Base-by-base conservation (phyloP, 768 basidiomycete genomes). In the Amanita inopinata region DNA sequence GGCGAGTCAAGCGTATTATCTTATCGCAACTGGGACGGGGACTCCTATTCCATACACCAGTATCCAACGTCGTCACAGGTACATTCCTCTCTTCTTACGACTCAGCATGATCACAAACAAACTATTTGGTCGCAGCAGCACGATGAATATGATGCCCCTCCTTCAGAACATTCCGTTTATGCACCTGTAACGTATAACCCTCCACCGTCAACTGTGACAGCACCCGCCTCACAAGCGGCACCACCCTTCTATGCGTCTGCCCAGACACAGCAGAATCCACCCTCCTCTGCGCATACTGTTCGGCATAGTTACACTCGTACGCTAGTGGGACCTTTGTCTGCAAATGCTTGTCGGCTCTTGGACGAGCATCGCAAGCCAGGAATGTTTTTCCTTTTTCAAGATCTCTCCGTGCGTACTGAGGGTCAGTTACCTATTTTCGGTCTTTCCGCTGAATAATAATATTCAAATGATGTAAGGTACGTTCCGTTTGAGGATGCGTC, bases 371-470 rank as follows among this genome's bases (percentile, higher is more conserved):
- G 84, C 47, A 79, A 81, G 48, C 72, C 76, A 38, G 93, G 92
- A 5, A 83, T 96, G 49, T 97, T 90, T 62, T 97, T 96, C 66
- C 79, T 96, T 48, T 90, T 93, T 64, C 90, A 91, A 58, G 93
- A 96, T 63, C 64, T 97, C 40, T 91, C 88, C 34, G 85, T 97
- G 36, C 76, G 93, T 45, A 93, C 88, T 14, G 93, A 97, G 74
- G 88, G 87, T 83, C 33, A 33, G 61, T 56, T 47, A 12, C 30
- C 50, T 47, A 12, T 14, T 34, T 19, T 28, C 17, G 34, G 17
- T 45, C 18, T 44, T 40, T 50, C 23, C n/a, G 20, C 15, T 18
- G 45, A 40, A 39, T 38, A 37, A 43, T 48, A 27, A 32, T 35
- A 33, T 43, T 43, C 38, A 33, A 40, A 37, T 40, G 40, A 36